A percentile compares a stretch with the other conserved stretches of the same genome.
These are phyloP conservation scores for Naganishia vaughanmartiniae DNA, from an alignment of 768 basidiomycete species.

Conservation along the genomic window DNA sequence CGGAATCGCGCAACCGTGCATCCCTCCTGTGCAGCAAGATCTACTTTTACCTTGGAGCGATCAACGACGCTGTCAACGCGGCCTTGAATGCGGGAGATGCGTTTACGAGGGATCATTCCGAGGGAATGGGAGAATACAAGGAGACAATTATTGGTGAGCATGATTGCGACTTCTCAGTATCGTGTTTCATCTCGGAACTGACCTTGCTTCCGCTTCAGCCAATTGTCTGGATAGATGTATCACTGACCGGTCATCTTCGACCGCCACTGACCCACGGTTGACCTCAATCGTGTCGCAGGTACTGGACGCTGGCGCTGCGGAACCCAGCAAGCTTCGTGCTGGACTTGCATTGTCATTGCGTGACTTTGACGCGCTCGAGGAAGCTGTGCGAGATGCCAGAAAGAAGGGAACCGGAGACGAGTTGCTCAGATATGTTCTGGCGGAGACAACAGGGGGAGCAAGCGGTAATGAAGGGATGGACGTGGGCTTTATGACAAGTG, in stretches of 20 bases:
- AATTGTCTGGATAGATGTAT: conserved; percentile 96
- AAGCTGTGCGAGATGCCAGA: conserved; percentile 53
- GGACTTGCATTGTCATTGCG: conserved; percentile 87
- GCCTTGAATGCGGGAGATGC: conserved; percentile 84
- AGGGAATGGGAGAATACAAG: conserved; percentile 72
- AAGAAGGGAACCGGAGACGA: conserved; percentile 59
- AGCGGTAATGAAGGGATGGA: conserved; percentile 63
- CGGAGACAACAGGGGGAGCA: conserved; percentile 82
- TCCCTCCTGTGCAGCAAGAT: conserved; percentile 95
- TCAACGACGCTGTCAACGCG: conserved; percentile 92
- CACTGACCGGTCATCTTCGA: conserved; percentile 61
- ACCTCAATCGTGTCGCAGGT: conserved; percentile 84
- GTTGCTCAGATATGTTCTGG: conserved; percentile 85
- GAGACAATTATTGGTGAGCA: conserved; percentile 74
- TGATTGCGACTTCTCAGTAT: not conserved
- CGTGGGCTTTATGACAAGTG: conserved; percentile 47
- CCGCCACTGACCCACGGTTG: conserved; percentile 74
- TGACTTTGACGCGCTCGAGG: conserved; percentile 78
- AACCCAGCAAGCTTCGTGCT: conserved; percentile 91
- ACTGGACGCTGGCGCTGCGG: conserved; percentile 76
- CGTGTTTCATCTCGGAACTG: not conserved
- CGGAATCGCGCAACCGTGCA: conserved; percentile 72
- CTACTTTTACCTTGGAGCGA: conserved; percentile 92
- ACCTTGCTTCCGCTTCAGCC: conserved; percentile 57
- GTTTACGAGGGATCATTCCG: conserved; percentile 61